Percentiles rank a stretch among this genome's conserved stretches.
These are phyloP conservation scores for Cymbopogon flexuosus DNA, from an alignment of 202 grass and related monocot genomes.

Conservation along the genomic window DNA sequence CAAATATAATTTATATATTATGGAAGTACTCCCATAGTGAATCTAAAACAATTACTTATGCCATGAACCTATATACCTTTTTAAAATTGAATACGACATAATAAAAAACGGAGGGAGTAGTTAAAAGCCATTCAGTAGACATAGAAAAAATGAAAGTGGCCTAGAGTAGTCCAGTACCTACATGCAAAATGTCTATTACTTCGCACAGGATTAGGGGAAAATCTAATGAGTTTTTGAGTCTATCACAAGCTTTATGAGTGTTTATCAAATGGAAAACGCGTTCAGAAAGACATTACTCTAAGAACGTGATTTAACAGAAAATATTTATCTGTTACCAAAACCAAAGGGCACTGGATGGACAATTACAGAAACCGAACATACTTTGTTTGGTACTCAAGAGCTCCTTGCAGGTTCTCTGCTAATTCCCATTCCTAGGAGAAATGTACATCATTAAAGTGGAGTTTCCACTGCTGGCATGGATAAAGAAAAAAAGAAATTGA, in stretches of 20 bases:
- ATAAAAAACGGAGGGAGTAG: background rate
- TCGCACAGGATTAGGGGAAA: background rate
- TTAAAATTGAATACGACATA: background rate
- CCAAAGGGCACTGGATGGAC: background rate
- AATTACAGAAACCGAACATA: conserved; percentile 19
- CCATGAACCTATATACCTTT: background rate
- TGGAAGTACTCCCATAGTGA: background rate
- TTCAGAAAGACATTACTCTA: background rate
- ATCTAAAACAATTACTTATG: background rate
- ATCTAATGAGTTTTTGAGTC: conserved; percentile 15
- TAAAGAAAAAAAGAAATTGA: background rate
- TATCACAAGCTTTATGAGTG: background rate
- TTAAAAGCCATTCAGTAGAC: background rate
- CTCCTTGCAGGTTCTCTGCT: conserved; percentile 83
- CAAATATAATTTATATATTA: background rate
- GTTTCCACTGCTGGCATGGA: background rate
- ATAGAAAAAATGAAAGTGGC: background rate
- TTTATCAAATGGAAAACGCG: background rate
- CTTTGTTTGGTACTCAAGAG: conserved; percentile 96
- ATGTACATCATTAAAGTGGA: conserved; percentile 23
- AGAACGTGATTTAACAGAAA: background rate
- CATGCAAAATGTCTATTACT: conserved; percentile 3
- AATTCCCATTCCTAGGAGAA: conserved; percentile 92
- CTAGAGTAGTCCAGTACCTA: background rate
- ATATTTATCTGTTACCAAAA: background rate